Base-by-base conservation (phyloP, 441 rosid genomes). In the Euphorbia corollata region DNA sequence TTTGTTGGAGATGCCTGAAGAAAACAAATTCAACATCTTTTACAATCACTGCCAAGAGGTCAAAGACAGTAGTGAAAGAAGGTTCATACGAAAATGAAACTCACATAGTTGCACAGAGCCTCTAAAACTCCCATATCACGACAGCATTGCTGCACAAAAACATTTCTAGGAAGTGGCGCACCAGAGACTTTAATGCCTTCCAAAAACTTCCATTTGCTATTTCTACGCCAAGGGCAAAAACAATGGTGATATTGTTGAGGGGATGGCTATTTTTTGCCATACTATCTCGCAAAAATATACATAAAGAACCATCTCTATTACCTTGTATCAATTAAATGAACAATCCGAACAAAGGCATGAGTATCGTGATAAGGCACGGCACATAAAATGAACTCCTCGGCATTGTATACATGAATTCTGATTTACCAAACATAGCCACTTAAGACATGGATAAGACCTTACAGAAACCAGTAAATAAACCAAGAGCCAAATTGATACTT, bases 291-390 rank as follows among this genome's bases (percentile, higher is more conserved):
- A 59, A 2, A 16, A 59, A 22, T 19, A 10, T 43, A 47, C 24
- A 47, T 10, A 22, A 48, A 61, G 23, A 59, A 38, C 32, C 43
- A 64, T n/a, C 45, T 45, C 68, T 45, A 89, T 78, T 74, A 92
- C 99, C 97, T 85, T 48, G 85, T 70, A 41, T 90, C 81, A 68
- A 92, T 74, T 72, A 92, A 80, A 82, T 95, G 96, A 75, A 87
- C 82, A 64, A 95, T 83, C 64, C 81, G 87, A 61, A 95, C 98
- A 78, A 95, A 95, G 0, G 78, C 90, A 72, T 88, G 98, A 38
- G 95, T 92, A 50, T 88, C 99, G 43, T 95, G 99, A 74, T 85
- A 90, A 0, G 99, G 98, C 80, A 95, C 73, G 15, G 90, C 84
- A 66, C 97, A 88, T 54, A 92, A 71, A 73, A 92, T 81, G 80